These are phyloP conservation scores for Alternaria atra DNA, from an alignment of 2,329 filamentous ascomycete species.

Conservation along the genomic window DNA sequence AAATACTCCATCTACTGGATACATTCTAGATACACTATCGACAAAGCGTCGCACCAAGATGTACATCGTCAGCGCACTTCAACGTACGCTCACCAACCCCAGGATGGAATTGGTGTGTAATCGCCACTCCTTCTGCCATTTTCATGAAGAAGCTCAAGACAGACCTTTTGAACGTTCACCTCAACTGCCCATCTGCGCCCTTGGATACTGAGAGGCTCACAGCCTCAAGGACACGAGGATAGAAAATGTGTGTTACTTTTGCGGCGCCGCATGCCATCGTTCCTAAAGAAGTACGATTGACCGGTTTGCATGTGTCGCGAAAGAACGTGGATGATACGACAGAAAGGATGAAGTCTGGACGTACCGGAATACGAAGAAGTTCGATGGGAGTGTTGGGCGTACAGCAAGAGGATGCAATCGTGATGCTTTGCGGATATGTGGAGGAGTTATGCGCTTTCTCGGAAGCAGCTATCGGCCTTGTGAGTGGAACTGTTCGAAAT, in stretches of 20 bases:
- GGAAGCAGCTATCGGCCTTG: too few relatives aligned
- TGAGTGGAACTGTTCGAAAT: too few relatives aligned
- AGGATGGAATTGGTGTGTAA: not conserved
- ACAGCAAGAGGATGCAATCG: too few relatives aligned
- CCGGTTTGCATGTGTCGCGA: not conserved
- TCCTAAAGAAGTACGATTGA: constrained; percentile 1
- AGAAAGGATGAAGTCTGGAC: not conserved
- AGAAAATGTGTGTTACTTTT: constrained; percentile 5
- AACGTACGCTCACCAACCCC: not conserved
- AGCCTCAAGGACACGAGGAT: not conserved
- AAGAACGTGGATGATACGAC: not conserved
- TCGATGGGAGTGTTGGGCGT: too few relatives aligned
- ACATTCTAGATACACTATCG: not conserved
- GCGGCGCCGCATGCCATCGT: not conserved
- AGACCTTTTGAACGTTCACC: not conserved
- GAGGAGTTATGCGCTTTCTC: too few relatives aligned
- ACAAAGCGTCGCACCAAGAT: not conserved
- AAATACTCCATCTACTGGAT: not conserved
- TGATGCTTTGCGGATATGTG: too few relatives aligned
- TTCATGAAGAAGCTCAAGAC: not conserved
- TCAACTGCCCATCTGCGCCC: not conserved
- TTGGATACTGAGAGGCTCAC: not conserved
- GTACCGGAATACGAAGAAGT: not conserved
- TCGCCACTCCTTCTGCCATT: not conserved
- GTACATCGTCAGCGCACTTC: not conserved